These are phyloP conservation scores for Raddia distichophylla DNA, from an alignment of 176 grass and related monocot species.

Conservation along the genomic window DNA sequence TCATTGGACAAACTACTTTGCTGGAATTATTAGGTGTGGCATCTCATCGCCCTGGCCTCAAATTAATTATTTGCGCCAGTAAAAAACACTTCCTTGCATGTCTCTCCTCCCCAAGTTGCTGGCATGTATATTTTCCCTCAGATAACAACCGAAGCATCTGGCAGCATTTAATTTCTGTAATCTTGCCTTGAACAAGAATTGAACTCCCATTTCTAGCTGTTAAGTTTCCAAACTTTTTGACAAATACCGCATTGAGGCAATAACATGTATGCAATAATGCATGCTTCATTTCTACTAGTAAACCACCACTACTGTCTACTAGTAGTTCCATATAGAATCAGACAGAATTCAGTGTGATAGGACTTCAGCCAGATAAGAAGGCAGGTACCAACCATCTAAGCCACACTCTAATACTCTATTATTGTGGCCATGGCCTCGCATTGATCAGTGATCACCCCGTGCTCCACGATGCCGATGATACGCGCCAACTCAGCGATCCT, in stretches of 20 bases:
- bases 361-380: background rate
- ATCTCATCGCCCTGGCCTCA: background rate
- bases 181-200: background rate
- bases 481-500: background rate
- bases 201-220: too few species aligned
- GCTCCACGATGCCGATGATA: constrained; percentile 33
- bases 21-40: constrained; percentile 21
- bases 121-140: background rate
- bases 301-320: background rate
- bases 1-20: background rate
- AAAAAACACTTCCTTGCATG: background rate
- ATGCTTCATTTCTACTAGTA: background rate
- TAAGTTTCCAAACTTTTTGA: too few species aligned
- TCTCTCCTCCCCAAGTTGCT: background rate
- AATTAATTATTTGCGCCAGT: background rate
- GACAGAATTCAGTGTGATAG: background rate
- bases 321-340: too few species aligned
- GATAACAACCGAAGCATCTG: background rate
- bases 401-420: background rate
- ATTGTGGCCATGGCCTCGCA: background rate
- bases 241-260: background rate
- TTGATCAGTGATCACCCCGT: constrained; percentile 9
- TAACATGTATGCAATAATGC: background rate
- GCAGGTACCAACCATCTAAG: background rate
- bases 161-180: background rate